Base-by-base conservation (phyloP, 176 grass and related monocot species). In the Cenchrus americanus region DNA sequence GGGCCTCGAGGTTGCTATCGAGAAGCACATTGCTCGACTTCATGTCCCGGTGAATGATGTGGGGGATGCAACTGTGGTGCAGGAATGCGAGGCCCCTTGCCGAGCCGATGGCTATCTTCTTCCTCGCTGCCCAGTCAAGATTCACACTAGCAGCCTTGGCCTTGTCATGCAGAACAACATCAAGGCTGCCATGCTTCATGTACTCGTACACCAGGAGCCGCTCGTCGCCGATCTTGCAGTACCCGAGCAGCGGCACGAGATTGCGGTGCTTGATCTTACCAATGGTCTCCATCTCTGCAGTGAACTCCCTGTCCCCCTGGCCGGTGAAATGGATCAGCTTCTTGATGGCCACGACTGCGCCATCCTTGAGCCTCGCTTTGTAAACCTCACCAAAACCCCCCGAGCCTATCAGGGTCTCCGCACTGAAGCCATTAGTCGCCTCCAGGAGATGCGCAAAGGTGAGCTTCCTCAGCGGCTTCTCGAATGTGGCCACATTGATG, bases 261-360 rank as follows among this genome's bases (percentile, higher is more conserved):
- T 98, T 98, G 18, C 96, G 91, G 82, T 99, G 96, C 83, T 99
- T 99, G 87, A 99, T 96, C 87, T 99, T 99, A 60, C 96, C 96
- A 4, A 96, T 96, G 1, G 96, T 99, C 85, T 99, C 96, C 96
- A 99, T 99, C 88, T 99, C 96, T 2, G 93, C 91, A 1, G 93
- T 99, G 91, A 96, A 99, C 26, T 96, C 93, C 52, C 96, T 68
- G 64, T 99, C 96, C 15, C 96, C 96, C 77, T 99, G 96, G 40
- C 96, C 87, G 4, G 96, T 92, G 69, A 91, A 94, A 50, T 99
- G 96, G 48, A 95, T 96, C 47, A 99, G 77, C 90, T 99, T 99
- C 93, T 99, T 99, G 78, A 99, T 88, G 26, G 96, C 96, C 15
- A 99, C 96, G 0, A 83, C 89, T 2, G 78, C 89, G 2, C 91